Conservation (phyloP, 441 rosid genomes). For the Euphorbia schlechtendalii region DNA sequence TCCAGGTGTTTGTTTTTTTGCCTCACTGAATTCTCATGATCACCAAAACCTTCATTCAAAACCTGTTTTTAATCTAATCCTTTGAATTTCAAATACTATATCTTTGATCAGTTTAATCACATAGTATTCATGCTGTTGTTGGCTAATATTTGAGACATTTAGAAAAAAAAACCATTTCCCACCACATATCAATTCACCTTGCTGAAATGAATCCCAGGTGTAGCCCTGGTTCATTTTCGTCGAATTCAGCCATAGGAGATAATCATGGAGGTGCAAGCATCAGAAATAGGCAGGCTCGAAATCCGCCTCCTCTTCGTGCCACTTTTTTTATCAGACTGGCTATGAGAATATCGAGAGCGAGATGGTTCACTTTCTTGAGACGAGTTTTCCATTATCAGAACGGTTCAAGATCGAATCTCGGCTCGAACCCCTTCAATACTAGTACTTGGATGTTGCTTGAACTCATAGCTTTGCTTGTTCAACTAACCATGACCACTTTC, state of each 20-base stretch:
- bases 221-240: constrained; percentile 39
- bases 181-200: not conserved
- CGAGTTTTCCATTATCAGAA: constrained; percentile 96
- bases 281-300: constrained; percentile 44
- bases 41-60: constrained; percentile 14
- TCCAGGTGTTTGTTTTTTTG: constrained; percentile 33
- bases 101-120: constrained; percentile 12
- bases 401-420: constrained; percentile 82
- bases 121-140: constrained; percentile 21
- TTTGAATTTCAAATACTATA: constrained; percentile 8
- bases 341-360: constrained; percentile 79
- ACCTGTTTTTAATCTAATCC: not conserved
- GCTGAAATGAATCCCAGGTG: constrained; percentile 44
- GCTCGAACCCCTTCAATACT: constrained; percentile 88
- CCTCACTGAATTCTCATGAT: constrained; percentile 36
- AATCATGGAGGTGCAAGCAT: constrained; percentile 21
- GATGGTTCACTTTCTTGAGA: constrained; percentile 86
- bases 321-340: constrained; percentile 55
- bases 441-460: constrained; percentile 82
- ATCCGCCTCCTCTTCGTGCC: constrained; percentile 36
- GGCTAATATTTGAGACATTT: not conserved
- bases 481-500: constrained; percentile 53
- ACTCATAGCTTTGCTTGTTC: constrained; percentile 56
- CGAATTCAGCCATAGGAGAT: constrained; percentile 37
- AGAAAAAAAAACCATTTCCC: not conserved